Evolutionary conservation across 768 basidiomycete species (phyloP).

Genomic region (Lactarius hengduanensis): DNA sequence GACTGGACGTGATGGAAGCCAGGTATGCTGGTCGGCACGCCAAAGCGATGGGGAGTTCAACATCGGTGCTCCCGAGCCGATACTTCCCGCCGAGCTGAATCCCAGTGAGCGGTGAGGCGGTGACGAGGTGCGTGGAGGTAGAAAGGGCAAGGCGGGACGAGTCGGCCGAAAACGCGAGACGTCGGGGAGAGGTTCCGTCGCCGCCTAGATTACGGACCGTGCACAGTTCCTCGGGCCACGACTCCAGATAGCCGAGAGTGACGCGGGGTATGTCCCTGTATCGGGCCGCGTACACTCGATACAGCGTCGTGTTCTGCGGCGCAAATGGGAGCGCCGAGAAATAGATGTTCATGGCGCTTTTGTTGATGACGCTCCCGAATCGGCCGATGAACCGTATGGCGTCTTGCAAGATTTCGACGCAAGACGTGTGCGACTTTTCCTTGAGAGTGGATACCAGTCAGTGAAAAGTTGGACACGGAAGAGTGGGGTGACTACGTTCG

Average conservation of each 20-base stretch:
- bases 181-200: slow-evolving; percentile 3
- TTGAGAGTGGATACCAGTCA: not conserved
- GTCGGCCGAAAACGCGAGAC: slow-evolving; percentile 15
- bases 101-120: slow-evolving; percentile 14
- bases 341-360: slow-evolving; percentile 21
- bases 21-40: slow-evolving; percentile 11
- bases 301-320: slow-evolving; percentile 18
- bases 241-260: slow-evolving; percentile 32
- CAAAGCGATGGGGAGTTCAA: slow-evolving; percentile 14
- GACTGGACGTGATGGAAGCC: slow-evolving; percentile 12
- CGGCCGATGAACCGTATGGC: slow-evolving; percentile 19
- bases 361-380: slow-evolving; percentile 17
- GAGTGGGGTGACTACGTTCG: not conserved
- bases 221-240: slow-evolving; percentile 27
- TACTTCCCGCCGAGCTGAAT: slow-evolving; percentile 18
- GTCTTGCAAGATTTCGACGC: slow-evolving; percentile 19
- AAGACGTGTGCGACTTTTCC: slow-evolving; percentile 2
- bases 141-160: slow-evolving; percentile 10
- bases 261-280: slow-evolving; percentile 26
- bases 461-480: not conserved
- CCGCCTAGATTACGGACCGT: slow-evolving; percentile 20
- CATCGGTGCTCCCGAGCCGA: not conserved
- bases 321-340: slow-evolving; percentile 20
- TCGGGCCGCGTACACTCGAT: slow-evolving; percentile 19
- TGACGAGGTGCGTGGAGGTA: slow-evolving; percentile 17